These are phyloP conservation scores for Scheffersomyces illinoinensis DNA, from an alignment of 1,139 yeast genomes.

Conservation along the genomic window DNA sequence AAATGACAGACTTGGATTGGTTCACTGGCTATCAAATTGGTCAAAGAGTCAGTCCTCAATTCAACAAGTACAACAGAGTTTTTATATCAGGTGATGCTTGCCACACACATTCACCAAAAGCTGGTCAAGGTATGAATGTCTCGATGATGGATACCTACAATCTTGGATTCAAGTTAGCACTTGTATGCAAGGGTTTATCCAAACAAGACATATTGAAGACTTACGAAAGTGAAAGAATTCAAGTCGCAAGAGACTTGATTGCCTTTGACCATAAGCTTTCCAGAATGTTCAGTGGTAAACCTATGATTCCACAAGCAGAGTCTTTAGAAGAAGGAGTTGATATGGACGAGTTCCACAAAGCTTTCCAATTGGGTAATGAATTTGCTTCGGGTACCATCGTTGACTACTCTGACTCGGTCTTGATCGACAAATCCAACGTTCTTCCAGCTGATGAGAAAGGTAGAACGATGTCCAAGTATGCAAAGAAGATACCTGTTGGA, in stretches of 20 bases:
- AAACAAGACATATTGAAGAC: conserved; percentile 22
- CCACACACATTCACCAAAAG: conserved; percentile 40
- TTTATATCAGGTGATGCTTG: conserved; percentile 41
- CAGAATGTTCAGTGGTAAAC: conserved; percentile 30
- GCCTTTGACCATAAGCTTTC: conserved; percentile 33
- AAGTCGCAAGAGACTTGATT: conserved; percentile 34
- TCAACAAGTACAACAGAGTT: conserved; percentile 20
- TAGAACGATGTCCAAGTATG: conserved; percentile 11
- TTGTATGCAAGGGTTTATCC: conserved; percentile 25
- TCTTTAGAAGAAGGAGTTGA: conserved; percentile 22
- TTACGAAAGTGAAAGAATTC: conserved; percentile 29
- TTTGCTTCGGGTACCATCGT: conserved; percentile 36
- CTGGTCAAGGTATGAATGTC: conserved; percentile 43
- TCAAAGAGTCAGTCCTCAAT: conserved; percentile 31
- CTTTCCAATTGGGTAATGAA: conserved; percentile 25
- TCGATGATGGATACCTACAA: conserved; percentile 26
- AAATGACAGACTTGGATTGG: conserved; percentile 29
- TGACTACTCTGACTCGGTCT: conserved; percentile 23
- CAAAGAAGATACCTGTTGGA: conserved; percentile 25
- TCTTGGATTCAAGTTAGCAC: conserved; percentile 36
- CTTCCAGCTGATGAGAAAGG: not conserved
- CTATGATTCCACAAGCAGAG: conserved; percentile 15
- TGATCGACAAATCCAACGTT: conserved; percentile 8
- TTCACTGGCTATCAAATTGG: conserved; percentile 39
- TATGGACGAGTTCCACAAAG: conserved; percentile 26